Conservation (phyloP, 768 basidiomycete genomes). For the Filobasidium floriforme region DNA sequence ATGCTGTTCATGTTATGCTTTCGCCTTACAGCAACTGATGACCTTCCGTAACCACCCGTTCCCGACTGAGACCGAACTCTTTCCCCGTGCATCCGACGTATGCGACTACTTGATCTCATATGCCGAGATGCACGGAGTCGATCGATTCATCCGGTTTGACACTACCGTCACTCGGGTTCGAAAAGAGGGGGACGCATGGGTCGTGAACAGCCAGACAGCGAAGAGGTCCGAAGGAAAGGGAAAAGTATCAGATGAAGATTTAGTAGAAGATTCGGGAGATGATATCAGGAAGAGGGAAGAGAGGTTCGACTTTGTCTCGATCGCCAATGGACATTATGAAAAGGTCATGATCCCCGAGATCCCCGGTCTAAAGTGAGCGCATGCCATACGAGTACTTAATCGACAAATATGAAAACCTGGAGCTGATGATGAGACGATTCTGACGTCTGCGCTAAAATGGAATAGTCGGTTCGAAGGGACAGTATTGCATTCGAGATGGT, state of each 20-base stretch:
- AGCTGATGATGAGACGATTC: neutral
- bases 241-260: too few species aligned
- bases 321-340: slow-evolving; percentile 45
- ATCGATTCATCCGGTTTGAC: slow-evolving; percentile 58
- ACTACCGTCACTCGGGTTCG: slow-evolving; percentile 50
- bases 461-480: slow-evolving; percentile 36
- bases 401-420: too few species aligned
- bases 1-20: neutral
- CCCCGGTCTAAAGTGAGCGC: slow-evolving; percentile 35
- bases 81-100: slow-evolving; percentile 46
- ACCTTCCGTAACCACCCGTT: slow-evolving; percentile 32
- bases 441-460: neutral
- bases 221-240: neutral
- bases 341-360: slow-evolving; percentile 43
- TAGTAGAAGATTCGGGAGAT: neutral
- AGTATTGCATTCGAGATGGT: slow-evolving; percentile 44
- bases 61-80: slow-evolving; percentile 24
- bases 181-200: slow-evolving; percentile 2
- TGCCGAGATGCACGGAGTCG: slow-evolving; percentile 57
- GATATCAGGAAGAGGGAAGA: slow-evolving; percentile 18
- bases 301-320: slow-evolving; percentile 40
- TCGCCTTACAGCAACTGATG: slow-evolving; percentile 35
- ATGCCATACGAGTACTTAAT: neutral
- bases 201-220: slow-evolving; percentile 1
- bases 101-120: slow-evolving; percentile 64